phyloP scores from a whole-genome alignment of 1,284 basidiomycete genomes.

The Meira miltonrushii region DNA sequence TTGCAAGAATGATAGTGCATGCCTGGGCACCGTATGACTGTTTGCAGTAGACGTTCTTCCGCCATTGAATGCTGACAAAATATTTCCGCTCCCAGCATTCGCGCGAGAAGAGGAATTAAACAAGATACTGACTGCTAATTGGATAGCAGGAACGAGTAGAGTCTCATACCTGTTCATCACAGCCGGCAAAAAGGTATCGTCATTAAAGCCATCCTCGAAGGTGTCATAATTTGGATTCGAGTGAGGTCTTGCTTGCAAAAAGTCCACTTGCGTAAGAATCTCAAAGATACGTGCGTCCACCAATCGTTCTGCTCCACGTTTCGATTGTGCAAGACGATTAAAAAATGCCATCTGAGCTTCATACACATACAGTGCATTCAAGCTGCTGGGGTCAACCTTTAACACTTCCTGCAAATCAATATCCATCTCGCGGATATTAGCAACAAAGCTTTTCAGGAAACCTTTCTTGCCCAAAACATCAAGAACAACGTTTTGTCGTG shows the following conservation, averaged over 20 bases:
- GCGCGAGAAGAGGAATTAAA: conserved; percentile 52
- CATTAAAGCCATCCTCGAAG: conserved; percentile 69
- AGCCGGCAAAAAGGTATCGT: conserved; percentile 78
- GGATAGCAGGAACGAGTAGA: conserved; percentile 74
- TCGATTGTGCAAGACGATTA: conserved; percentile 72
- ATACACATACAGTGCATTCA: conserved; percentile 89
- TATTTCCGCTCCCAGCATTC: not conserved
- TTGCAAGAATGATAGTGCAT: conserved; percentile 71
- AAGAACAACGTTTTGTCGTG: conserved; percentile 56
- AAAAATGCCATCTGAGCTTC: conserved; percentile 89
- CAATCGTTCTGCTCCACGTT: conserved; percentile 76
- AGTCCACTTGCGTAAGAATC: conserved; percentile 78
- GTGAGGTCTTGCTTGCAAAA: conserved; percentile 74
- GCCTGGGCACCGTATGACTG: conserved; percentile 20
- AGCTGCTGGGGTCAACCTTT: conserved; percentile 82
- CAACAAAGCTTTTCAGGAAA: conserved; percentile 75
- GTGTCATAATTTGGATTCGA: conserved; percentile 56
- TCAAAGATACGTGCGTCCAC: conserved; percentile 74
- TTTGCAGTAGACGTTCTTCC: not conserved
- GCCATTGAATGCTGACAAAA: not conserved
- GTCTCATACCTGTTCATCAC: conserved; percentile 83
- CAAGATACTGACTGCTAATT: conserved; percentile 61
- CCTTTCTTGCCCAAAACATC: conserved; percentile 69
- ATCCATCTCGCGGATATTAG: conserved; percentile 77
- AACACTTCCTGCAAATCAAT: conserved; percentile 71